Base-by-base conservation (phyloP, 768 basidiomycete genomes). In the Podaxis sp. region DNA sequence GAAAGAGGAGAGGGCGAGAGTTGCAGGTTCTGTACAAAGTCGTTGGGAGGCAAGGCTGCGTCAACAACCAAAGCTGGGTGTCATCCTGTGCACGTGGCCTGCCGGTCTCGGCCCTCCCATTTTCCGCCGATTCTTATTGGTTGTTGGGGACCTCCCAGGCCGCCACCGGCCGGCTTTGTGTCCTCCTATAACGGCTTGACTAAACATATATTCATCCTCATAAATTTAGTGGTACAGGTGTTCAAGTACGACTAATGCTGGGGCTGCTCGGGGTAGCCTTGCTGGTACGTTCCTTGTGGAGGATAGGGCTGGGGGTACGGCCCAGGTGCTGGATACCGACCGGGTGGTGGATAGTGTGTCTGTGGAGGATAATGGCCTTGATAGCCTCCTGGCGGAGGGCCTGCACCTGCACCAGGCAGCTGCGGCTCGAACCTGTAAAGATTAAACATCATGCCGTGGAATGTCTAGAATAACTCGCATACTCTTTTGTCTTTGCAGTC, bases 401-500 rank as follows among this genome's bases (percentile, higher is more conserved):
- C 18, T 11, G 28, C 42, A 7, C 50, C 18, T 11, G 28, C 42
- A 7, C 44, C 59, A 27, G 59, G 52, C 21, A 61, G 18, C 27
- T 46, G 52, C 23, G 71, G 71, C 57, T 71, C 68, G 68, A 68
- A 73, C 42, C 70, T 71, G 32, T 21, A 53, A 51, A 35, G 42
- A 35, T 13, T 57, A 16, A 32, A 4, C 44, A 16, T 28, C 38
- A 25, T 57, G 16, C 11, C 42, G 5, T 9, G 0, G 18, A 18
- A 5, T 18, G 35, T 36, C 21, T 47, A 21, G 9, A 52, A 80
- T 57, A 60, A 84, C 82, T 81, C 83, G 62, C 74, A 69, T 65
- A 63, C 59, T 82, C 81, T 63, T 78, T 72, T 1, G 77, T 77
- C 32, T 81, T 75, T 60, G 74, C 35, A 23, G 35, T 74, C 78